Conservation (phyloP, 768 basidiomycete species). For the Clitopilus hobsonii region DNA sequence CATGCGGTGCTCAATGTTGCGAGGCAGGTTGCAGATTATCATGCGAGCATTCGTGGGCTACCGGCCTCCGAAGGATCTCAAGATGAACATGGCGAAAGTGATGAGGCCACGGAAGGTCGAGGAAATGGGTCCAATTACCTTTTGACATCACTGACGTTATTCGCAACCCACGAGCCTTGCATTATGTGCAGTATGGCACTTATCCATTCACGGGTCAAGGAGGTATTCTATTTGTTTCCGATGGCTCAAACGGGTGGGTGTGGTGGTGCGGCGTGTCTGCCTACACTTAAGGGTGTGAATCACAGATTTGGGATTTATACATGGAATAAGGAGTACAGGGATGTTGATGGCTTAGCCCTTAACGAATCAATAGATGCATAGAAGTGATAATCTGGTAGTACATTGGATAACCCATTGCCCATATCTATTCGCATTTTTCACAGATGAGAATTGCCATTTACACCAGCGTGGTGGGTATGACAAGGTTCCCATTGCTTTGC, state of each 20-base stretch:
- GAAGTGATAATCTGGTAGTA: background rate
- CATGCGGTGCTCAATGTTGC: constrained; percentile 83
- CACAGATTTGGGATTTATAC: constrained; percentile 75
- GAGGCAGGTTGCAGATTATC: constrained; percentile 57
- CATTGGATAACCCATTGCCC: too few relatives aligned
- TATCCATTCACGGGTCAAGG: constrained; percentile 89
- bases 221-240: constrained; percentile 70
- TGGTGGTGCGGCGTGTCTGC: constrained; percentile 71
- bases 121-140: constrained; percentile 83
- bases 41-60: constrained; percentile 21
- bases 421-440: constrained; percentile 12
- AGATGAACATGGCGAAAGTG: constrained; percentile 9
- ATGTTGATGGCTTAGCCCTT: constrained; percentile 15
- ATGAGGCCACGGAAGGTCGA: background rate
- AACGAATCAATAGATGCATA: constrained; percentile 34
- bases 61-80: constrained; percentile 11
- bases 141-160: constrained; percentile 77
- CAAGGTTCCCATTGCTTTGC: constrained; percentile 55
- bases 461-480: constrained; percentile 11
- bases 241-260: constrained; percentile 85
- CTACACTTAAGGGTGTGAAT: constrained; percentile 81
- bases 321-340: constrained; percentile 41
- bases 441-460: constrained; percentile 17
- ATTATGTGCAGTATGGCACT: constrained; percentile 98
- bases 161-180: constrained; percentile 95